Base-by-base conservation (phyloP, 2,329 filamentous ascomycete genomes). In the Pseudodiploospora longispora region DNA sequence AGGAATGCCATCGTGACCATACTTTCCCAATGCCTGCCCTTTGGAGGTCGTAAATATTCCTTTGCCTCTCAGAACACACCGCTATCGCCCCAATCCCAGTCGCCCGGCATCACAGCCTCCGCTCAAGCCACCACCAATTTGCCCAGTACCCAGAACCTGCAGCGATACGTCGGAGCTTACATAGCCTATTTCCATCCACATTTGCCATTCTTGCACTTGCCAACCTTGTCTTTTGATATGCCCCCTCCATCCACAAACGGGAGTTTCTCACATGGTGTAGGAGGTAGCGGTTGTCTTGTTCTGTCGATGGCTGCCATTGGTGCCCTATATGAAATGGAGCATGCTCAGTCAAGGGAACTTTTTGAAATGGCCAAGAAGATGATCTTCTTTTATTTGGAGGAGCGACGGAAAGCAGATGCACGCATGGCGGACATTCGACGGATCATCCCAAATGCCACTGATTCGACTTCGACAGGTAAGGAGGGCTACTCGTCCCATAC, bases 331-430 rank as follows among this genome's bases (percentile, higher is more conserved):
- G 91, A 96, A 66, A 80, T 83, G 59, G 90, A 97, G 47, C 80
- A 83, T 47, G 73, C 75, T 29, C 78, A 84, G 44, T 94, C 90
- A 27, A 85, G 84, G 60, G 85, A 94, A 38, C 67, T 98, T 6
- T 96, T 96, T 57, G 87, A 95, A 54, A 84, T 89, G 59, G 87
- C 90, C 40, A 96, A 96, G 71, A 94, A 89, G 67, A 88, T 95
- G 83, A 94, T 97, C 46, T 83, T 91, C 51, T 74, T 90, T 49
- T 95, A 95, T 60, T 77, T 98, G 31, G 91, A 97, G 62, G 89
- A 95, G 62, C 79, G 89, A 46, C 82, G 89, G 52, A 91, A 90
- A 62, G 85, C 85, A 42, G 89, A 94, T 59, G 83, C 94, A 50
- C 73, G 78, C 54, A 79, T 78, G 59, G 75, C 75, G 39, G 76